These are phyloP conservation scores for Leccinum uliginosum DNA, from an alignment of 768 basidiomycete genomes.

Conservation along the genomic window DNA sequence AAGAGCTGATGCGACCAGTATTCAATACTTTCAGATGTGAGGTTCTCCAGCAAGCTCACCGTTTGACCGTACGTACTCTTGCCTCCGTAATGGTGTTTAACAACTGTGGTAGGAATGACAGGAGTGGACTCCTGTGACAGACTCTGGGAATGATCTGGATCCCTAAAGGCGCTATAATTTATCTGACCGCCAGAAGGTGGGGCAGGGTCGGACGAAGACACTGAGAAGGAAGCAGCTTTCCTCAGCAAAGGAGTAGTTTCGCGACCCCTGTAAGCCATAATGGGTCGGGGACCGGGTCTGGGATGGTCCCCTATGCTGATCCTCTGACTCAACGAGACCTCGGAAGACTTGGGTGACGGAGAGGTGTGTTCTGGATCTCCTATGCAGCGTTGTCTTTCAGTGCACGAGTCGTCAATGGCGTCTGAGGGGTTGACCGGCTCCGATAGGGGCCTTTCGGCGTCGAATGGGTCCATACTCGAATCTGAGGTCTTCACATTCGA, in stretches of 20 bases:
- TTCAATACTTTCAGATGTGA: not conserved
- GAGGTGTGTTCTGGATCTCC: not conserved
- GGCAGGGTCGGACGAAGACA: slow-evolving; percentile 4
- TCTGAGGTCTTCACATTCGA: slow-evolving; percentile 53
- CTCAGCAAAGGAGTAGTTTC: slow-evolving; percentile 40
- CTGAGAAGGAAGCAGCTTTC: slow-evolving; percentile 35
- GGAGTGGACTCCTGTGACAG: slow-evolving; percentile 3
- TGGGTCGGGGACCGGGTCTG: not conserved
- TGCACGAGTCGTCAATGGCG: not conserved
- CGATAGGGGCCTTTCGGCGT: slow-evolving; percentile 25
- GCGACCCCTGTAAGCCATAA: not conserved
- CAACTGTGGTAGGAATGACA: not conserved
- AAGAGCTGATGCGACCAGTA: slow-evolving; percentile 53
- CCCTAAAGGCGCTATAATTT: not conserved
- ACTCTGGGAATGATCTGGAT: not conserved
- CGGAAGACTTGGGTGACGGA: slow-evolving; percentile 10
- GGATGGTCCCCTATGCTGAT: slow-evolving; percentile 9
- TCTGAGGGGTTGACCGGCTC: slow-evolving; percentile 1
- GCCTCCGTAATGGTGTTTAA: slow-evolving; percentile 37
- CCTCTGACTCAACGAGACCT: slow-evolving; percentile 18
- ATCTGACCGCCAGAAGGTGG: not conserved
- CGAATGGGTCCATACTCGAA: slow-evolving; percentile 34
- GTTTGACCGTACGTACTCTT: slow-evolving; percentile 74
- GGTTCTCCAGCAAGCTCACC: slow-evolving; percentile 33
- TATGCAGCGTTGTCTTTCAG: slow-evolving; percentile 7